A percentile compares a stretch with the other conserved stretches of the same genome.
Evolutionary conservation across 225 moss, liverwort and hornwort genomes (phyloP).

Genomic region (Rhytidiadelphus loreus): DNA sequence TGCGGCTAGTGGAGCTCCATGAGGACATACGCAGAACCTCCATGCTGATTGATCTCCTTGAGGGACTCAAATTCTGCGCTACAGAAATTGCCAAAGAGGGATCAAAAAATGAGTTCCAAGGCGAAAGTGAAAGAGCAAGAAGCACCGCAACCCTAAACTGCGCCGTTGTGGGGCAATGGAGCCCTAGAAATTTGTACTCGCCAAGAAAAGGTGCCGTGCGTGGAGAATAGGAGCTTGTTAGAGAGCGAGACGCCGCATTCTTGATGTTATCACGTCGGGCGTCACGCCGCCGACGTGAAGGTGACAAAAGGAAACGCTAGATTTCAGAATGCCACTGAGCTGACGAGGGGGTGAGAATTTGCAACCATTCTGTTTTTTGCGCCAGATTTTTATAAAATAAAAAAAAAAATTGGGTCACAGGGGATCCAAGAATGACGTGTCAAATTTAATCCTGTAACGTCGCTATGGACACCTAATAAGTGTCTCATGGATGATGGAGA

Average conservation of each 20-base stretch:
- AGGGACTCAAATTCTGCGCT: background rate
- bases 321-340: background rate
- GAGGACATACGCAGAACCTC: background rate
- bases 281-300: background rate
- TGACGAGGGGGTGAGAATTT: background rate
- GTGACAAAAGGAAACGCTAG: background rate
- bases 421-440: background rate
- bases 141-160: background rate
- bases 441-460: background rate
- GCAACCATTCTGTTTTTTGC: background rate
- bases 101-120: background rate
- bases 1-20: background rate
- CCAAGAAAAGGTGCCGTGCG: background rate
- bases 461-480: rapidly evolving
- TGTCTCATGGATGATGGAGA: rapidly evolving
- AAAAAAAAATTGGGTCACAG: background rate
- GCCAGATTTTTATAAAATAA: background rate
- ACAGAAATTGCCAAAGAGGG: background rate
- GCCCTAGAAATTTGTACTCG: background rate
- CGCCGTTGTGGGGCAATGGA: background rate
- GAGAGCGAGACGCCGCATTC: background rate
- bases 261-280: background rate
- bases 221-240: too few species aligned
- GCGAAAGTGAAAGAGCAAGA: background rate
- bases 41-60: background rate